Base-by-base conservation (phyloP, 73 alveolate species). In the Symbiodinium pilosum region DNA sequence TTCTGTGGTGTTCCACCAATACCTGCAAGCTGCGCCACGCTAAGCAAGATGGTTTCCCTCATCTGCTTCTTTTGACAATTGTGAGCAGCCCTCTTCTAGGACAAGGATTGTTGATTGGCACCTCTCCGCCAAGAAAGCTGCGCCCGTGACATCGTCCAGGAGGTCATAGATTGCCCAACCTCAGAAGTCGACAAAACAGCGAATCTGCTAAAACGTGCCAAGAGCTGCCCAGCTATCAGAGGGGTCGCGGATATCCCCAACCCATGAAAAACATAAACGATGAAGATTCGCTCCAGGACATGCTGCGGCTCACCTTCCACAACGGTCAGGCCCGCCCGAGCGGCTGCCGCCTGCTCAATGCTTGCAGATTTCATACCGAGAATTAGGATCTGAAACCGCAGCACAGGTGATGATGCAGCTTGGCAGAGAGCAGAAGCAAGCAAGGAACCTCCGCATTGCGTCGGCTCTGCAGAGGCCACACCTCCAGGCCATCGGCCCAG, bases 141-240 rank as follows among this genome's bases (percentile, higher is more conserved):
- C 95, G n/a, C 95, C 95, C 24, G 95, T 89, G 51, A 89, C 95
- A 39, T 89, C 95, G 34, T 89, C 95, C 68, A 89, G 44, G 86
- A 89, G 87, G 38, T 89, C 95, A 71, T 89, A 89, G 38, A 89
- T 89, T 64, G 95, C 95, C 95, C 95, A 89, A 24, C 95, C 95
- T 68, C 26, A 89, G 75, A 43, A 89, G 73, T 47, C 14, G n/a
- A n/a, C n/a, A 32, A 64, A 26, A 3, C 81, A 64, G 24, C 20
- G 81, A 6, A 28, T 28, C 18, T n/a, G 81, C 81, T 24, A 26
- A 3, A 9, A 5, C 81, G 4, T 26, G 40, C 6, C 38, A n/a
- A n/a, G n/a, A n/a, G n/a, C n/a, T n/a, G n/a, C n/a, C n/a, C n/a
- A n/a, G n/a, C n/a, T n/a, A n/a, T n/a, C n/a, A n/a, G n/a, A n/a